These are phyloP conservation scores for Chrysoporthe deuterocubensis DNA, from an alignment of 2,329 filamentous ascomycete genomes.

Conservation along the genomic window DNA sequence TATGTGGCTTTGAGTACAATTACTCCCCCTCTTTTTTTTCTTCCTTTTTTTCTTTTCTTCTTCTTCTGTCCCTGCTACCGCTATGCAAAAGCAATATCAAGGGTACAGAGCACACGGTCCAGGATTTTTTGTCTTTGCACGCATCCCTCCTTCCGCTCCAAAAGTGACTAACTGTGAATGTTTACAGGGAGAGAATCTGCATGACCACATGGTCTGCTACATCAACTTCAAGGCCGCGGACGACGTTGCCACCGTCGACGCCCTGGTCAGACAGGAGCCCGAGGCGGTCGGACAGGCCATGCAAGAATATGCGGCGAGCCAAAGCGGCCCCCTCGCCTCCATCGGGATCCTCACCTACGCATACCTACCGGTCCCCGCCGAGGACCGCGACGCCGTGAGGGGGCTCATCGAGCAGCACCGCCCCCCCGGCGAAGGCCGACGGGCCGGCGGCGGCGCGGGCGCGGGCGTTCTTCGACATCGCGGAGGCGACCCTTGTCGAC, in stretches of 20 bases:
- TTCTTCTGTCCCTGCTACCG: too few species aligned
- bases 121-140: too few species aligned
- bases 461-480: constrained; percentile 5
- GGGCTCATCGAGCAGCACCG: constrained; percentile 13
- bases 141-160: too few species aligned
- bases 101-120: too few species aligned
- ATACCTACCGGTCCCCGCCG: constrained; percentile 7
- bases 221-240: constrained; percentile 11
- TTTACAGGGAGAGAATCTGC: constrained; percentile 34
- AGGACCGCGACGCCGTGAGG: constrained; percentile 9
- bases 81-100: too few species aligned
- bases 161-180: not conserved
- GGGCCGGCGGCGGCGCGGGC: not conserved
- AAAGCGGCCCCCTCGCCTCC: constrained; percentile 35
- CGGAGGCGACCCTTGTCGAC: constrained; percentile 9
- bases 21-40: not conserved
- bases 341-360: constrained; percentile 24
- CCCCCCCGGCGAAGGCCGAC: not conserved
- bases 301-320: constrained; percentile 37
- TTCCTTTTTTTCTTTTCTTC: too few species aligned
- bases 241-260: constrained; percentile 5
- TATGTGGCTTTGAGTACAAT: not conserved
- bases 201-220: constrained; percentile 30
- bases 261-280: constrained; percentile 21
- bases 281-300: constrained; percentile 28